phyloP scores from a whole-genome alignment of 345 rosid genomes.

The Hypericum perforatum region DNA sequence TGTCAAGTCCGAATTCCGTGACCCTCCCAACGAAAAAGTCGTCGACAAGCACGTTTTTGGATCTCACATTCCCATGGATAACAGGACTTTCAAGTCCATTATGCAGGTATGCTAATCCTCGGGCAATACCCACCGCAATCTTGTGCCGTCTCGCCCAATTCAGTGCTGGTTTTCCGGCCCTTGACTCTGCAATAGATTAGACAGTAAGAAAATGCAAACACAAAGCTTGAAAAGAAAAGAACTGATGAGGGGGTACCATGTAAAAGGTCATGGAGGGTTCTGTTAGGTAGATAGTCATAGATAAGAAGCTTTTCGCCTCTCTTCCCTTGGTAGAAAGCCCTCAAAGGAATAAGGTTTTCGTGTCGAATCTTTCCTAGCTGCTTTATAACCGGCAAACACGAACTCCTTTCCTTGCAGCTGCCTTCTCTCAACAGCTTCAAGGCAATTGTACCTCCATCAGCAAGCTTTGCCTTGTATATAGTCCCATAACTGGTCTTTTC shows the following conservation, averaged over 20 bases:
- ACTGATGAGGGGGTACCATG: constrained; percentile 45
- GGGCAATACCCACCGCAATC: constrained; percentile 81
- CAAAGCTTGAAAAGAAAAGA: not conserved
- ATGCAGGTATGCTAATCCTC: constrained; percentile 84
- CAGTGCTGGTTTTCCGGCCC: constrained; percentile 62
- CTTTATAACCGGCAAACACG: constrained; percentile 64
- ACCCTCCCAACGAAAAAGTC: constrained; percentile 76
- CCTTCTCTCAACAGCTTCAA: constrained; percentile 92
- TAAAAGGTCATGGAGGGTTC: constrained; percentile 69
- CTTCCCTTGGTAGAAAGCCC: constrained; percentile 96
- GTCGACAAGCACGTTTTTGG: constrained; percentile 87
- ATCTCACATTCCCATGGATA: constrained; percentile 81
- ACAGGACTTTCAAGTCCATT: constrained; percentile 63
- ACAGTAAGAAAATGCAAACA: not conserved
- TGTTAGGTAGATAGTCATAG: constrained; percentile 81
- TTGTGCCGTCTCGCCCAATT: constrained; percentile 97
- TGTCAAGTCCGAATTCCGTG: constrained; percentile 88
- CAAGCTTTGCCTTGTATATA: constrained; percentile 88
- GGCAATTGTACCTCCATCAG: constrained; percentile 90
- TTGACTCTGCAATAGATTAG: constrained; percentile 42
- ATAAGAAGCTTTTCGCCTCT: constrained; percentile 97
- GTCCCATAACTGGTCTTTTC: constrained; percentile 96
- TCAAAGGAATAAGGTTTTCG: constrained; percentile 79
- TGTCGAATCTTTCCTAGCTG: constrained; percentile 77
- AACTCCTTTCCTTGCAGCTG: constrained; percentile 72